A percentile compares a stretch with the other conserved stretches of the same genome.
Evolutionary conservation across 2,329 filamentous ascomycete genomes (phyloP).

Genomic region (Xylaria hypoxylon): DNA sequence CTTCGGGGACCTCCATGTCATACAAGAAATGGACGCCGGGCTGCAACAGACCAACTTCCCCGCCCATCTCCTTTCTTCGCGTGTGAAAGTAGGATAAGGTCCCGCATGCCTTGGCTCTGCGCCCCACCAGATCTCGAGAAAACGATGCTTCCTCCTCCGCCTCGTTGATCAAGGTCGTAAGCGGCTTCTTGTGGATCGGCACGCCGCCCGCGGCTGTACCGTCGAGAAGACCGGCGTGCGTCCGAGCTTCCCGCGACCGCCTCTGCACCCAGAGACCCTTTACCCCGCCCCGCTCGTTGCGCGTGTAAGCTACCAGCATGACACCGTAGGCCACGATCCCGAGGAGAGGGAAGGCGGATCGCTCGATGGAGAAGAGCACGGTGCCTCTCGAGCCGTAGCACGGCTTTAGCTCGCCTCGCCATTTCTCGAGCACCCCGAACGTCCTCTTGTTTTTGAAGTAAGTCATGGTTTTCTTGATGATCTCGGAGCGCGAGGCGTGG

Average conservation of each 20-base stretch:
- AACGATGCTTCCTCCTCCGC: slow-evolving; percentile 78
- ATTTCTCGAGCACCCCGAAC: slow-evolving; percentile 25
- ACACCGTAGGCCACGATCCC: slow-evolving; percentile 71
- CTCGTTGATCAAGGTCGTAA: slow-evolving; percentile 75
- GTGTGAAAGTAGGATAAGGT: slow-evolving; percentile 76
- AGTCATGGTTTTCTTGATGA: slow-evolving; percentile 6
- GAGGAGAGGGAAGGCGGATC: slow-evolving; percentile 58
- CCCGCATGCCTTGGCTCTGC: slow-evolving; percentile 64
- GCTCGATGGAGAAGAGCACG: slow-evolving; percentile 32
- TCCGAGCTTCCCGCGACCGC: slow-evolving; percentile 71
- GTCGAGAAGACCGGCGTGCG: slow-evolving; percentile 77
- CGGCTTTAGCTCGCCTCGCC: slow-evolving; percentile 30
- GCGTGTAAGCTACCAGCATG: slow-evolving; percentile 71
- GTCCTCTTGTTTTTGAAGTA: slow-evolving; percentile 3
- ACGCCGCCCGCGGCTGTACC: slow-evolving; percentile 81
- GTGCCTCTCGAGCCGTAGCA: slow-evolving; percentile 21
- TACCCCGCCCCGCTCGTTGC: slow-evolving; percentile 44
- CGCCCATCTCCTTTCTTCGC: slow-evolving; percentile 70
- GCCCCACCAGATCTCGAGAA: slow-evolving; percentile 67
- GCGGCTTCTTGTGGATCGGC: slow-evolving; percentile 69
- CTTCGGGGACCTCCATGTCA: slow-evolving; percentile 69
- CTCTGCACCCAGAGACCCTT: slow-evolving; percentile 77
- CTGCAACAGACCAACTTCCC: slow-evolving; percentile 70
- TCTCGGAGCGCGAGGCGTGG: slow-evolving; percentile 15
- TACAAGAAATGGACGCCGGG: slow-evolving; percentile 79